A percentile compares a stretch with the other conserved stretches of the same genome.
phyloP scores from a whole-genome alignment of 345 rosid genomes.

The Eucalyptus guilfoylei region DNA sequence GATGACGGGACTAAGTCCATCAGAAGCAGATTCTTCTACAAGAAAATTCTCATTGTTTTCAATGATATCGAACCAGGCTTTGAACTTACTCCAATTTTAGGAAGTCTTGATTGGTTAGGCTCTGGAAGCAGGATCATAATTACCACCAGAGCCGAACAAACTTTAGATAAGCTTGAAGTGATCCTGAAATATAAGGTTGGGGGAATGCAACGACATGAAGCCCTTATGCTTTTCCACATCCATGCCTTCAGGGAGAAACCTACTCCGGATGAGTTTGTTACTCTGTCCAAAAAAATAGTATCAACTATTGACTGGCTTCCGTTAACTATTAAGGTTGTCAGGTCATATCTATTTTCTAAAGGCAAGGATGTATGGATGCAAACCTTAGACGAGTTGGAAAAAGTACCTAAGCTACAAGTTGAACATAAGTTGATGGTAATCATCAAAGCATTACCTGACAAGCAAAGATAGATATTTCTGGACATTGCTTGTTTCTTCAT shows the following conservation, averaged over 20 bases:
- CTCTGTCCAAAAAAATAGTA: neutral
- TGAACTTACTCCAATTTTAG: fast-evolving
- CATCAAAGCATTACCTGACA: neutral
- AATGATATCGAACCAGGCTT: neutral
- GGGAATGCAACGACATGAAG: fast-evolving
- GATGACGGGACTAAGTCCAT: neutral
- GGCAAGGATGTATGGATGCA: neutral
- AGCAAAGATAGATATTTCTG: neutral
- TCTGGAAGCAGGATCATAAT: neutral
- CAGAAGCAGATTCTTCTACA: neutral
- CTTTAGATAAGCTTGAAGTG: neutral
- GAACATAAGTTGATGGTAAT: fast-evolving
- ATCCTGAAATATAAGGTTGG: fast-evolving
- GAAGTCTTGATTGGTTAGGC: neutral
- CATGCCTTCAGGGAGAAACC: neutral
- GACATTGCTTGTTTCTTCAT: neutral
- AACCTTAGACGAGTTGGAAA: neutral
- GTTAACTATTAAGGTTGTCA: neutral
- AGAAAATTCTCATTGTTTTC: neutral
- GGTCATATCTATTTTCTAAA: neutral
- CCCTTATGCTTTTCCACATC: neutral
- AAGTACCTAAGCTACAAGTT: fast-evolving
- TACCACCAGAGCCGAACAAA: neutral
- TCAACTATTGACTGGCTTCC: neutral
- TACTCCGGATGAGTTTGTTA: fast-evolving